Base-by-base conservation (phyloP, 2,329 filamentous ascomycete species). In the Talaromyces albobiverticillius region DNA sequence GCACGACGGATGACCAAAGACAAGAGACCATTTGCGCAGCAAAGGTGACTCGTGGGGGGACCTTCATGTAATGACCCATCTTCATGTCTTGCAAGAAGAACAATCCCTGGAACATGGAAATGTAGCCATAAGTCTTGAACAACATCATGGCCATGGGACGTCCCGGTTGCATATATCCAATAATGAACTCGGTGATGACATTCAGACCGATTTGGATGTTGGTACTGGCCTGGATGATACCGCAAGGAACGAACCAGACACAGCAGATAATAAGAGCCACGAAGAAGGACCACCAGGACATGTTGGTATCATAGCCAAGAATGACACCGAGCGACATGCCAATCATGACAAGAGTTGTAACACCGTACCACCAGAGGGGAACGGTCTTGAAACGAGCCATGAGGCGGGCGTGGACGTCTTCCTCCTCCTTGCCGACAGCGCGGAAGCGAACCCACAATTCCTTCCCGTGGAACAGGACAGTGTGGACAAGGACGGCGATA, bases 71-170 rank as follows among this genome's bases (percentile, higher is more conserved):
- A 66, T 88, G 85, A 7, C 68, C 85, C 2, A 86, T 76, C 67
- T 87, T 87, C 61, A 87, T 76, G 60, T 87, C 85, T 65, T 85
- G 82, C 4, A 78, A 75, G 66, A 87, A 87, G 66, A 81, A 84
- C 47, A 87, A 74, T 0, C 82, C 85, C 66, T 87, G 83, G 14
- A 76, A 76, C 82, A 87, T 86, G 70, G 78, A 83, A 53, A 88
- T 81, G 65, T 87, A 88, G 48, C 85, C 84, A 62, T 86, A 89
- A 57, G 85, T 87, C 71, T 89, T 89, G 75, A 89, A 89, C 73
- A 89, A 80, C 86, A 90, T 90, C 79, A 89, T 85, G 46, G 85
- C 85, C 57, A 89, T 76, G 1, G 87, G 86, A 3, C 79, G 79
- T 23, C 87, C 87, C 0, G 86, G 86, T 47, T 87, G 80, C 77